These are phyloP conservation scores for Pythium dissotocum DNA, from an alignment of 352 stramenopile species.

Conservation along the genomic window DNA sequence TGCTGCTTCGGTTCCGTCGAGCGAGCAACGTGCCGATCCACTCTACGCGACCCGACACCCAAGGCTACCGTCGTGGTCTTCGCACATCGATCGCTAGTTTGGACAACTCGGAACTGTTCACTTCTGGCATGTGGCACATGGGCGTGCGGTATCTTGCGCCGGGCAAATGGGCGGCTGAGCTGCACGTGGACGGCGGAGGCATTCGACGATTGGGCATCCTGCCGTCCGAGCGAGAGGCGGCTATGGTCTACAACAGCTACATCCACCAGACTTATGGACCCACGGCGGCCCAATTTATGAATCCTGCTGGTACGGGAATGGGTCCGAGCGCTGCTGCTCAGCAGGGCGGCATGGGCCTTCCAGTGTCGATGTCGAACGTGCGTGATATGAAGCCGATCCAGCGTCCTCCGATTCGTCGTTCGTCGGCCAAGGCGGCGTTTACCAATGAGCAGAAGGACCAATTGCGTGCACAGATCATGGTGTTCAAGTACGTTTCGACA, in stretches of 20 bases:
- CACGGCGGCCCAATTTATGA: slow-evolving; percentile 83
- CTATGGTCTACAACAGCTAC: slow-evolving; percentile 85
- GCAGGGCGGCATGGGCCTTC: slow-evolving; percentile 27
- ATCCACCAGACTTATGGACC: slow-evolving; percentile 85
- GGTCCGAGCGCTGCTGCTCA: slow-evolving; percentile 15
- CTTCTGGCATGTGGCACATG: slow-evolving; percentile 81
- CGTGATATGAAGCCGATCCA: slow-evolving; percentile 62
- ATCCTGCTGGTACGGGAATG: slow-evolving; percentile 54
- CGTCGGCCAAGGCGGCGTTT: slow-evolving; percentile 60
- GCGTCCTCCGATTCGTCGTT: slow-evolving; percentile 37
- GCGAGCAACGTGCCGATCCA: slow-evolving; percentile 30
- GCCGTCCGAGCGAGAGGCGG: slow-evolving; percentile 70
- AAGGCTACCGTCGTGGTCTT: slow-evolving; percentile 62
- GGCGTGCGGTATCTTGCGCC: slow-evolving; percentile 76
- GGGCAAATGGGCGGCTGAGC: slow-evolving; percentile 78
- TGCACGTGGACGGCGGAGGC: slow-evolving; percentile 79
- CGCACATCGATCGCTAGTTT: slow-evolving; percentile 62
- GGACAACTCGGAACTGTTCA: slow-evolving; percentile 80
- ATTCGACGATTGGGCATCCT: slow-evolving; percentile 81
- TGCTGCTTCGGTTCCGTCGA: slow-evolving; percentile 80
- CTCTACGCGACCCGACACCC: slow-evolving; percentile 30
- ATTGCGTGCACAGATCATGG: slow-evolving; percentile 88
- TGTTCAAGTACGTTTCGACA: slow-evolving; percentile 89
- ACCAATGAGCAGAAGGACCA: slow-evolving; percentile 87
- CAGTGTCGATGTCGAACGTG: slow-evolving; percentile 51